phyloP scores from a whole-genome alignment of 2,329 filamentous ascomycete species.

The Myriosclerotinia duriaeana region DNA sequence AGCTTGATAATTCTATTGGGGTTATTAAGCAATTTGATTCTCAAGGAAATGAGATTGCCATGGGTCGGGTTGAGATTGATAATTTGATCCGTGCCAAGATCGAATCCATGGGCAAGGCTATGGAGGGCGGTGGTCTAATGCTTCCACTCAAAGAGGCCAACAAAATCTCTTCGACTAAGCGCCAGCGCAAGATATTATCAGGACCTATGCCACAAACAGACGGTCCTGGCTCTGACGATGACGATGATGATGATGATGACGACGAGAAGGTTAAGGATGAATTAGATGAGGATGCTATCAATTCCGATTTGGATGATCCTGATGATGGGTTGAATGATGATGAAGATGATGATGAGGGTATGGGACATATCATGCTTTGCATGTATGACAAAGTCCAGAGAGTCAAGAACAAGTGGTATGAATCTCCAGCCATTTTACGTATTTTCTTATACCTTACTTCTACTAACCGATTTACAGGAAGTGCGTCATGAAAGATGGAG shows the following conservation, averaged over 20 bases:
- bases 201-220: conserved; percentile 53
- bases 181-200: conserved; percentile 39
- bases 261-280: conserved; percentile 57
- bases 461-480: conserved; percentile 60
- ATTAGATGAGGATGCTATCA: conserved; percentile 91
- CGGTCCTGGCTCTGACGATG: conserved; percentile 56
- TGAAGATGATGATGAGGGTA: conserved; percentile 81
- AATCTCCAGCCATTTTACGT: conserved; percentile 25
- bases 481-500: conserved; percentile 95
- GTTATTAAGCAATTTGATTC: conserved; percentile 58
- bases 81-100: conserved; percentile 67
- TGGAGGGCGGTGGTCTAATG: conserved; percentile 77
- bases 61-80: conserved; percentile 65
- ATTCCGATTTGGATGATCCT: conserved; percentile 94
- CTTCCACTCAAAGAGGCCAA: conserved; percentile 55
- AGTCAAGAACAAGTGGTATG: conserved; percentile 95
- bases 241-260: conserved; percentile 59
- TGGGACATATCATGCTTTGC: conserved; percentile 92
- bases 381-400: conserved; percentile 99
- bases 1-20: conserved; percentile 53
- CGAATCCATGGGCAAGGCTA: conserved; percentile 61
- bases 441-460: conserved; percentile 3
- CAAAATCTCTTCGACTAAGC: conserved; percentile 37
- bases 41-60: conserved; percentile 54
- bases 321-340: conserved; percentile 83